Base-by-base conservation (phyloP, 1,284 basidiomycete species). In the Naganishia liquefaciens region DNA sequence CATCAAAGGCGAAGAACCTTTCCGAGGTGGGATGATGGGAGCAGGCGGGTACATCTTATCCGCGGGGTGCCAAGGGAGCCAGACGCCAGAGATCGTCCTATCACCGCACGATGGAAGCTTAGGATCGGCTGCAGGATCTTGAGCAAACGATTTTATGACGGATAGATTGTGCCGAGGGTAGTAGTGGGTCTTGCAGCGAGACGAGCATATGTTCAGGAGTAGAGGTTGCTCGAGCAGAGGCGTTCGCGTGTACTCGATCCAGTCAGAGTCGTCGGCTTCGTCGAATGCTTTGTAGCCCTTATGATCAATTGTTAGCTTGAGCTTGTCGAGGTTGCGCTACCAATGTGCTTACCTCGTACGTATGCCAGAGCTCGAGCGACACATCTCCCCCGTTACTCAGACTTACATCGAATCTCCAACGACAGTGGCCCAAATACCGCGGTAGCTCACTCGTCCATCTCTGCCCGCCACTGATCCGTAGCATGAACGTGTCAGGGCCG, bases 171-270 rank as follows among this genome's bases (percentile, higher is more conserved):
- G 47, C 49, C 33, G 51, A 37, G 63, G 40, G 39, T 43, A 52
- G 27, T 52, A n/a, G 46, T 30, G 21, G 43, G 51, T 27, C 40
- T 60, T 39, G 49, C 42, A 62, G 28, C 55, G 46, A 4, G 67
- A 64, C 7, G 65, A 55, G 30, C 47, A 42, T 23, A 66, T 55
- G 30, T 63, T 53, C 19, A 53, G 54, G 11, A 70, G 65, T 2
- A 70, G 64, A 0, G 64, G 52, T 47, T 71, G 73, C 42, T 74
- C 55, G 21, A 60, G 55, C 5, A 60, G 25, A 13, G 55, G 23
- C 1, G 46, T 60, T 23, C 46, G 55, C 19, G 17, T 49, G 46
- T 60, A 60, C 11, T 39, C 25, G 30, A 50, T 60, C 55, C 55
- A 60, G 23, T 60, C 55, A 21, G 40, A 44, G 10, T n/a, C 19